Evolutionary conservation across 2,329 filamentous ascomycete species (phyloP).

Genomic region (Aspergillus ochraceoroseus): DNA sequence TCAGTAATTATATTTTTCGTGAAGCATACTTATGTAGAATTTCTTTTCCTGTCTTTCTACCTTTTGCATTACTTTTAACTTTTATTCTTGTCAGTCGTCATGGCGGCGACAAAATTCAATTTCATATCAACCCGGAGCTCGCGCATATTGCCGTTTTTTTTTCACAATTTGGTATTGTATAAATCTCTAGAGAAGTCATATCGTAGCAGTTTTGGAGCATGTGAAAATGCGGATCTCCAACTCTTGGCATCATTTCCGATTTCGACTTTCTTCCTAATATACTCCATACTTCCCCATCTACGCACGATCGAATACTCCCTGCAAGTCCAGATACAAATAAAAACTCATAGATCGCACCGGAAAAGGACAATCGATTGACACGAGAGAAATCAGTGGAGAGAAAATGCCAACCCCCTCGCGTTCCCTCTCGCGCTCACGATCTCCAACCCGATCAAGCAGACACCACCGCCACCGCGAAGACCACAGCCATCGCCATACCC

Average conservation of each 20-base stretch:
- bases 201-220: background rate
- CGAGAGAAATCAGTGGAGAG: too few species aligned
- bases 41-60: constrained; percentile 3
- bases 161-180: too few species aligned
- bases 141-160: too few species aligned
- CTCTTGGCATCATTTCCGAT: constrained; percentile 14
- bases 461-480: constrained; percentile 22
- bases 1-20: background rate
- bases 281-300: background rate
- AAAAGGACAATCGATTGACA: too few species aligned
- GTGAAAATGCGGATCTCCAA: constrained; percentile 8
- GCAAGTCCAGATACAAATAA: too few species aligned
- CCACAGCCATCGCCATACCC: constrained; percentile 25
- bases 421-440: constrained; percentile 36
- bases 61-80: constrained; percentile 7
- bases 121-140: too few species aligned
- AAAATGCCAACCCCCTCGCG: constrained; percentile 10
- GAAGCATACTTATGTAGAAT: constrained; percentile 4
- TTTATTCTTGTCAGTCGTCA: constrained; percentile 19
- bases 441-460: constrained; percentile 33
- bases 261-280: background rate
- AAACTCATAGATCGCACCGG: too few species aligned
- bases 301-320: too few species aligned
- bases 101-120: constrained; percentile 3
- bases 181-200: background rate